Conservation (phyloP, 1,284 basidiomycete species). For the Entoloma clypeatum region DNA sequence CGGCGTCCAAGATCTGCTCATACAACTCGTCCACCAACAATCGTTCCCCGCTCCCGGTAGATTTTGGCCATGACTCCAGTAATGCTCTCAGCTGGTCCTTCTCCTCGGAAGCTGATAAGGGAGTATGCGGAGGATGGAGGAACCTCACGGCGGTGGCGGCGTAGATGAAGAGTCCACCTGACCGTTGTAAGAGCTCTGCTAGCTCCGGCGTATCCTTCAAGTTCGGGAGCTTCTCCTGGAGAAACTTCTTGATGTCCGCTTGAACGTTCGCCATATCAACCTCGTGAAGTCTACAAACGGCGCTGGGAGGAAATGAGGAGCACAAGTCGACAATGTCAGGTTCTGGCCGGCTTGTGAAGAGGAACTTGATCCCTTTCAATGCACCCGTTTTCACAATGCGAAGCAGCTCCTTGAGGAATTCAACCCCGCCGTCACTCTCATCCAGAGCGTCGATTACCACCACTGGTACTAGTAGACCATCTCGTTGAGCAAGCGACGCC, state of each 20-base stretch:
- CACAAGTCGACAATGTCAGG: constrained; percentile 8
- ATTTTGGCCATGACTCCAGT: background rate
- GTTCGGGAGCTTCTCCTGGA: background rate
- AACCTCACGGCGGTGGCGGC: constrained; percentile 9
- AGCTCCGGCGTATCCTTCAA: too few species aligned
- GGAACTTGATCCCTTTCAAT: constrained; percentile 13
- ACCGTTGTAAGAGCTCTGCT: constrained; percentile 1
- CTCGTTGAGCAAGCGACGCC: too few species aligned
- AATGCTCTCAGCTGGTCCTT: background rate
- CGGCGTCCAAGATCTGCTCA: constrained; percentile 3
- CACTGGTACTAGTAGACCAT: too few species aligned
- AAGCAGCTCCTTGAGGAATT: constrained; percentile 12
- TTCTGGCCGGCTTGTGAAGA: constrained; percentile 13
- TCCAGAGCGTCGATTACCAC: too few species aligned
- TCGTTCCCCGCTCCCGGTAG: background rate
- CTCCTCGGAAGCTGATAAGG: constrained; percentile 3
- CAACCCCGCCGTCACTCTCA: constrained; percentile 5
- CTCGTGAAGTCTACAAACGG: constrained; percentile 12
- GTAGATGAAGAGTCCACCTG: constrained; percentile 4
- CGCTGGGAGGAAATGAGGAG: constrained; percentile 6
- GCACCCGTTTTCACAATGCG: background rate
- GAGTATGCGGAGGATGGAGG: constrained; percentile 1
- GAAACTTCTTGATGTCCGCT: constrained; percentile 7
- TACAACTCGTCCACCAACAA: constrained; percentile 1
- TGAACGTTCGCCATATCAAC: constrained; percentile 3